phyloP scores from a whole-genome alignment of 1,284 basidiomycete species.

The Ustilago vetiveriae region DNA sequence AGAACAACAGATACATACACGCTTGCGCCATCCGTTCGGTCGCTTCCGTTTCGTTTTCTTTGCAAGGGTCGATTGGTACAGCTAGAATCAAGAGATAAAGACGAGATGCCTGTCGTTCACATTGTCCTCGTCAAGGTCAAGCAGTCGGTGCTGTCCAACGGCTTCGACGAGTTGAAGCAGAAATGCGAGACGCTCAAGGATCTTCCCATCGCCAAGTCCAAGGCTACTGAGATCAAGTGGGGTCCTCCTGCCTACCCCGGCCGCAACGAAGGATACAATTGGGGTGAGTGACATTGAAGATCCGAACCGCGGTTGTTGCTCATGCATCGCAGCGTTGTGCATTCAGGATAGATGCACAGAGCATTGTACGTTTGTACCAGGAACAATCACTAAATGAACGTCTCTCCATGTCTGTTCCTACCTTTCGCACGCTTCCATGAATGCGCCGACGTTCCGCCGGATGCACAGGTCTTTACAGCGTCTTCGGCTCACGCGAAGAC shows the following conservation, averaged over 20 bases:
- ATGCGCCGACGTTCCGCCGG: conserved; percentile 1
- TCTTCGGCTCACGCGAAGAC: conserved; percentile 48
- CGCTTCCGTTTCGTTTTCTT: too few species aligned
- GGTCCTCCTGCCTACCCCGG: conserved; percentile 54
- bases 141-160: conserved; percentile 53
- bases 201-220: conserved; percentile 48
- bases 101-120: conserved; percentile 52
- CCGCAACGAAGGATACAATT: conserved; percentile 59
- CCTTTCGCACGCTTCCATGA: conserved; percentile 1
- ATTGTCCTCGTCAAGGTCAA: conserved; percentile 63
- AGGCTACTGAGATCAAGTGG: conserved; percentile 52
- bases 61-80: too few species aligned
- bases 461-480: conserved; percentile 49
- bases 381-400: not conserved
- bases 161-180: conserved; percentile 58
- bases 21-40: too few species aligned
- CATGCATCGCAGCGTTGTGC: conserved; percentile 3
- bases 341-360: too few species aligned
- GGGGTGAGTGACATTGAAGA: too few species aligned
- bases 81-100: not conserved
- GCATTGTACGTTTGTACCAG: too few species aligned
- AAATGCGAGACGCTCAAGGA: conserved; percentile 54
- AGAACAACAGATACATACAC: too few species aligned
- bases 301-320: too few species aligned
- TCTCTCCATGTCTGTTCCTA: not conserved